A percentile compares a stretch with the other conserved stretches of the same genome.
Conservation (phyloP, 2,329 filamentous ascomycete genomes). For the Daldinia sp. region DNA sequence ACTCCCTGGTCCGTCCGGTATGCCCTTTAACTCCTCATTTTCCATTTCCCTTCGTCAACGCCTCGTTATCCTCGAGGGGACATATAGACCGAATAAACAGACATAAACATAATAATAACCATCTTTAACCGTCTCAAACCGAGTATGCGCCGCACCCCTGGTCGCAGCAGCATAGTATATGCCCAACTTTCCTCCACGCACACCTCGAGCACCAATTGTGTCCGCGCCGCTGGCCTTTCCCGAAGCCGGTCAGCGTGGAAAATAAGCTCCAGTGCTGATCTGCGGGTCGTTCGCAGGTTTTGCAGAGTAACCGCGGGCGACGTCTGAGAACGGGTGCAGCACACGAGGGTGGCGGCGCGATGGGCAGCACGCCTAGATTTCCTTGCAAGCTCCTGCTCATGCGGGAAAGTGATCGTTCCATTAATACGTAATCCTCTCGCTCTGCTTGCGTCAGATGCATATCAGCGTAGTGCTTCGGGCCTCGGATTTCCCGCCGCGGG, state of each 20-base stretch:
- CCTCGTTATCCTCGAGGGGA: background rate
- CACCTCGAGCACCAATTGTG: constrained; percentile 41
- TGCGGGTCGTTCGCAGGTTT: constrained; percentile 36
- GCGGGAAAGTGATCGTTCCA: constrained; percentile 30
- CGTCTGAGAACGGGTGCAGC: background rate
- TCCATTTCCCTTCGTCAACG: background rate
- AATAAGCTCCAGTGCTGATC: constrained; percentile 40
- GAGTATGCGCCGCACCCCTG: background rate
- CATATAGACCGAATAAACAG: background rate
- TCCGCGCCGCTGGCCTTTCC: constrained; percentile 33
- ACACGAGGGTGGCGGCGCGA: background rate
- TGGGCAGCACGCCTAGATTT: constrained; percentile 28
- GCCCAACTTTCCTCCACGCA: constrained; percentile 37
- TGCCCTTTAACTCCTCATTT: background rate
- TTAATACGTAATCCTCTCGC: background rate
- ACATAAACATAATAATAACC: background rate
- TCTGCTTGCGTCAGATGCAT: background rate
- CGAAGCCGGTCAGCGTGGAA: constrained; percentile 34
- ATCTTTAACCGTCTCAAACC: background rate
- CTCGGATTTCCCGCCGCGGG: constrained; percentile 29
- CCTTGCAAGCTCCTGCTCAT: constrained; percentile 37
- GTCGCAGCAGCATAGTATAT: constrained; percentile 36
- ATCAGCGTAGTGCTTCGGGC: background rate
- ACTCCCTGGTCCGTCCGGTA: background rate
- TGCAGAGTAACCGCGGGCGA: constrained; percentile 20